Base-by-base conservation (phyloP, 768 basidiomycete genomes). In the Boletus rubescentipes region DNA sequence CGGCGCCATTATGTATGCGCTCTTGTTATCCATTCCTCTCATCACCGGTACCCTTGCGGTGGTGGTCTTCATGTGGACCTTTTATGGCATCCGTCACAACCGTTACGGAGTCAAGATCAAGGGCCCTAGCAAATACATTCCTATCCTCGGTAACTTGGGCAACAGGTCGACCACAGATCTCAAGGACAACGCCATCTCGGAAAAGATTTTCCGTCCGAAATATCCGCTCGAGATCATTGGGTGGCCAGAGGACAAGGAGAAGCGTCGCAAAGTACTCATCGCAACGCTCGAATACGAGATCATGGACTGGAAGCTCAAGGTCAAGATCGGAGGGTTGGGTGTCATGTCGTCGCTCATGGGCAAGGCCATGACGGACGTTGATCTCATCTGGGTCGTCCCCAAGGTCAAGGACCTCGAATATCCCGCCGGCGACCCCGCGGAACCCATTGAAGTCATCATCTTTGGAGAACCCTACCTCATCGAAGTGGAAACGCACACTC, bases 311-410 rank as follows among this genome's bases (percentile, higher is more conserved):
- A 95, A 95, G 73, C 73, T 95, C 57, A 97, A 97, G 73, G 94
- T 97, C 77, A 96, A 96, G 79, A 96, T 96, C 59, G 94, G 94
- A 75, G 94, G 94, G 72, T 79, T 97, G 18, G 94, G 94, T 78
- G 94, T 96, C 75, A 97, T 97, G 94, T 96, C 94, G 4, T 87
- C 87, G 71, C 77, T 97, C 34, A 97, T 97, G 94, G 94, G 94
- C 59, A 97, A 96, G 72, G 93, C 94, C 6, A 97, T 97, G 94
- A 91, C 89, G 43, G 94, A 97, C 67, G 94, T 96, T 49, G 94
- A 96, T 68, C 76, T 97, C 41, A 77, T 97, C 52, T 97, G 94
- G 94, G 87, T 97, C 45, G 67, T 95, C 16, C 94, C 94, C 41
- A 97, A 97, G 67, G 94, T 97, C 61, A 93, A 93, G 73, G 94